These are phyloP conservation scores for Pleurotus pulmonarius DNA, from an alignment of 768 basidiomycete genomes.

Conservation along the genomic window DNA sequence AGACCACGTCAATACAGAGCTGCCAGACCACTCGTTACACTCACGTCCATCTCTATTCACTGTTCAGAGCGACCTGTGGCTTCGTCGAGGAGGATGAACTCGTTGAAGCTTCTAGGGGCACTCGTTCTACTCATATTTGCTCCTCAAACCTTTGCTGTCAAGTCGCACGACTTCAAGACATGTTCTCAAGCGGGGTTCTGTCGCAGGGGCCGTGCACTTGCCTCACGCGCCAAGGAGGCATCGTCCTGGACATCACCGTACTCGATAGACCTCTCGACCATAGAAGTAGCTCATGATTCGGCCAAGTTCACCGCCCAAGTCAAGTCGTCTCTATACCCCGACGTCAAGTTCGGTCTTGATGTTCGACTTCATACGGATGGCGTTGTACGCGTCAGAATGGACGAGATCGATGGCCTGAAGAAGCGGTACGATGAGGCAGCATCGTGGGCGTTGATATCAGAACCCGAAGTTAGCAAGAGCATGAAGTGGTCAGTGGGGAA, in stretches of 20 bases:
- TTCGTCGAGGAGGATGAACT: constrained; percentile 24
- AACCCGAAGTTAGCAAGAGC: constrained; percentile 60
- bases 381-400: constrained; percentile 88
- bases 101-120: constrained; percentile 30
- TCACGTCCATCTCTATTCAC: too few species aligned
- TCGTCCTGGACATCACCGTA: constrained; percentile 85
- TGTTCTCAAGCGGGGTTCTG: constrained; percentile 96
- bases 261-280: constrained; percentile 57
- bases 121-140: constrained; percentile 28
- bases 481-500: constrained; percentile 67
- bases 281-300: constrained; percentile 47
- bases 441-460: constrained; percentile 78
- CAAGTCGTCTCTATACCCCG: constrained; percentile 78
- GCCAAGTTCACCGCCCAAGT: constrained; percentile 74
- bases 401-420: constrained; percentile 74
- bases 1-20: too few species aligned
- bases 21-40: too few species aligned
- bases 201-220: constrained; percentile 78
- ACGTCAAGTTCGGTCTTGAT: constrained; percentile 77
- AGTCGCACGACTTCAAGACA: constrained; percentile 87
- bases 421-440: constrained; percentile 93
- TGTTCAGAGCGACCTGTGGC: not conserved
- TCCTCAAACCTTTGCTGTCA: constrained; percentile 52
- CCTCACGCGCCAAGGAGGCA: constrained; percentile 58
- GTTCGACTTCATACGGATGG: constrained; percentile 85